These are phyloP conservation scores for Hypoxylon fuscum DNA, from an alignment of 495 filamentous ascomycete species.

Conservation along the genomic window DNA sequence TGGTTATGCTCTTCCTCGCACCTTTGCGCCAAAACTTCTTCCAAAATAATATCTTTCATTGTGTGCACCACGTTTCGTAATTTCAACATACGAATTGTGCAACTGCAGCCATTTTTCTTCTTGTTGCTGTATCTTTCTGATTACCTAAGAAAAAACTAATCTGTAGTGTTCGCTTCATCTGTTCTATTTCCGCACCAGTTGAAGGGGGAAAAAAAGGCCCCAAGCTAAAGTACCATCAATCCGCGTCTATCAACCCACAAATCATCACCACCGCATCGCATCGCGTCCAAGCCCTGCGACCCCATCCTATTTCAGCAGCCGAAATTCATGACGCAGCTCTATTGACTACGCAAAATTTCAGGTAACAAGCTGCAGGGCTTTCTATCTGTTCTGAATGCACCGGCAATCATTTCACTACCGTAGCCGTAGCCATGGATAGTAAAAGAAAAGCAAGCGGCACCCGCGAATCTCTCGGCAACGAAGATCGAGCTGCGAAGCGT, in stretches of 20 bases:
- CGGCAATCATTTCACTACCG: constrained; percentile 18
- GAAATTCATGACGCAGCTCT: constrained; percentile 7
- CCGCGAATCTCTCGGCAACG: constrained; percentile 42
- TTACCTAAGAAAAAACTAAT: not conserved
- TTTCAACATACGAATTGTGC: not conserved
- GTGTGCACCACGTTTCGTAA: constrained; percentile 25
- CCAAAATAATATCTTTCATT: constrained; percentile 32
- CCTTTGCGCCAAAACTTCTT: constrained; percentile 27
- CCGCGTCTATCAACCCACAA: constrained; percentile 36
- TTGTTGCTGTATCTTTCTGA: not conserved
- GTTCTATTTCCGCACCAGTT: not conserved
- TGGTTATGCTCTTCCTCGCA: no score
- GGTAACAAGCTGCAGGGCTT: constrained; percentile 2
- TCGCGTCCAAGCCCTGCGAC: constrained; percentile 26
- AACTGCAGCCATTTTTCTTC: not conserved
- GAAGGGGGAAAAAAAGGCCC: constrained; percentile 2
- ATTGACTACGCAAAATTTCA: constrained; percentile 7
- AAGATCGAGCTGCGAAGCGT: constrained; percentile 68
- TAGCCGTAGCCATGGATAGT: constrained; percentile 62
- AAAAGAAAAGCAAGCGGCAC: constrained; percentile 70
- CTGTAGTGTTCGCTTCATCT: not conserved
- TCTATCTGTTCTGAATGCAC: constrained; percentile 13
- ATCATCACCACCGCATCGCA: constrained; percentile 33
- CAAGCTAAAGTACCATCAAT: constrained; percentile 14
- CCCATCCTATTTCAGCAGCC: constrained; percentile 16